Percentiles rank a stretch among this genome's conserved stretches.
These are phyloP conservation scores for Beta vulgaris DNA, from an alignment of 148 eudicot genomes.

Conservation along the genomic window DNA sequence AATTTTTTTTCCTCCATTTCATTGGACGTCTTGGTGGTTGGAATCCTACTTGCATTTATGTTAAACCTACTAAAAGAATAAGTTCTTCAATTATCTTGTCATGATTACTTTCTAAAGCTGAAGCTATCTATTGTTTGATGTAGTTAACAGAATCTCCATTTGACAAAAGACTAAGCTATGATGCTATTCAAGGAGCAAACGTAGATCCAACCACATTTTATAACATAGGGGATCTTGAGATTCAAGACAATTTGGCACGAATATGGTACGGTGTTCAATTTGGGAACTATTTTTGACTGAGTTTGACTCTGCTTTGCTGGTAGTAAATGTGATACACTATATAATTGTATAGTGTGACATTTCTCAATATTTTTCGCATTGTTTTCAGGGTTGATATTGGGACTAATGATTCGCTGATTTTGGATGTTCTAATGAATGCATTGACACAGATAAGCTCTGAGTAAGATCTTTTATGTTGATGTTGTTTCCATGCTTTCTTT, in stretches of 20 bases:
- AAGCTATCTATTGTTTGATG: conserved; percentile 19
- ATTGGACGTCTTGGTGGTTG: not conserved
- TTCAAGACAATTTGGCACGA: conserved; percentile 90
- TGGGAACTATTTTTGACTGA: not conserved
- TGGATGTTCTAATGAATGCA: conserved; percentile 79
- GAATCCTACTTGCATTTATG: not conserved
- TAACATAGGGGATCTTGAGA: conserved; percentile 88
- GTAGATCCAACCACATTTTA: conserved; percentile 84
- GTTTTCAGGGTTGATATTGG: conserved; percentile 89
- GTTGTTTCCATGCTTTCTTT: too few relatives aligned
- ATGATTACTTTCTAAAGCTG: conserved; percentile 5
- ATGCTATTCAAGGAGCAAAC: conserved; percentile 86
- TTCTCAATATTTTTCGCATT: conserved; percentile 14
- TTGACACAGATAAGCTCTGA: conserved; percentile 90
- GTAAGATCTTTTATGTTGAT: conserved; percentile 45
- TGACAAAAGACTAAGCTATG: conserved; percentile 79
- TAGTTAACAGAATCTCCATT: conserved; percentile 80
- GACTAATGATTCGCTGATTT: conserved; percentile 68
- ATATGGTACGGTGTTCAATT: conserved; percentile 56
- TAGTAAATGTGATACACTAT: not conserved
- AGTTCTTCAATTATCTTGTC: not conserved
- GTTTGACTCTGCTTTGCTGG: not conserved
- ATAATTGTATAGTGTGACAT: not conserved
- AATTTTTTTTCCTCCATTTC: conserved; percentile 4
- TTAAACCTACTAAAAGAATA: not conserved